A percentile compares a stretch with the other conserved stretches of the same genome.
phyloP scores from a whole-genome alignment of 1,139 yeast species.

The Petasospora rhodanensis region DNA sequence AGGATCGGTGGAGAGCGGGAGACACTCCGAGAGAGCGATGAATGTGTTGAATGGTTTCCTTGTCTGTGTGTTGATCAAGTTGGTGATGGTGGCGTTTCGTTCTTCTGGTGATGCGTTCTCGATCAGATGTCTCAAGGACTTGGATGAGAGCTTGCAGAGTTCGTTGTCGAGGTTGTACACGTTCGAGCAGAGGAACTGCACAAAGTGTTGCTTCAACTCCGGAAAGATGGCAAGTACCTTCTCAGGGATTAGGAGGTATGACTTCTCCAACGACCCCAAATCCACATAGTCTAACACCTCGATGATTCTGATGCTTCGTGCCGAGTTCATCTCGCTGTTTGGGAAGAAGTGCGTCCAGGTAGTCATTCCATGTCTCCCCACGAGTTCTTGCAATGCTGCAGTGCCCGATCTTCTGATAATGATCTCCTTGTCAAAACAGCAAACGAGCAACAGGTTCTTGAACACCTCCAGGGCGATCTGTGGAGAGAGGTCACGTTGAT shows the following conservation, averaged over 20 bases:
- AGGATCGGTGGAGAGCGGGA: slow-evolving; percentile 8
- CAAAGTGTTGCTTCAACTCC: slow-evolving; percentile 24
- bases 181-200: slow-evolving; percentile 15
- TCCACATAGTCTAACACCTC: slow-evolving; percentile 51
- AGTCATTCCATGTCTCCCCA: slow-evolving; percentile 65
- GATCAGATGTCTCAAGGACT: slow-evolving; percentile 14
- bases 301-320: slow-evolving; percentile 44
- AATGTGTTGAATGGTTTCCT: slow-evolving; percentile 15
- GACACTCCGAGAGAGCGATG: slow-evolving; percentile 18
- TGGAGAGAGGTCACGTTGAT: slow-evolving; percentile 30
- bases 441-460: slow-evolving; percentile 43
- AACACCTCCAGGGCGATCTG: slow-evolving; percentile 30
- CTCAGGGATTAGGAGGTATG: slow-evolving; percentile 36
- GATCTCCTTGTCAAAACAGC: slow-evolving; percentile 70
- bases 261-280: slow-evolving; percentile 38
- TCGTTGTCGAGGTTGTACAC: slow-evolving; percentile 26
- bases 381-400: slow-evolving; percentile 81
- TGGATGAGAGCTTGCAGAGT: slow-evolving; percentile 23
- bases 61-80: background rate
- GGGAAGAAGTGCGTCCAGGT: slow-evolving; percentile 22
- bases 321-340: slow-evolving; percentile 15
- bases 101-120: background rate
- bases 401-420: slow-evolving; percentile 75
- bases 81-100: background rate
- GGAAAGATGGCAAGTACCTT: slow-evolving; percentile 26